Evolutionary conservation across 176 grass and related monocot genomes (phyloP), one percentile per base, ranked within the genome.

Genomic region (Raddia distichophylla): DNA sequence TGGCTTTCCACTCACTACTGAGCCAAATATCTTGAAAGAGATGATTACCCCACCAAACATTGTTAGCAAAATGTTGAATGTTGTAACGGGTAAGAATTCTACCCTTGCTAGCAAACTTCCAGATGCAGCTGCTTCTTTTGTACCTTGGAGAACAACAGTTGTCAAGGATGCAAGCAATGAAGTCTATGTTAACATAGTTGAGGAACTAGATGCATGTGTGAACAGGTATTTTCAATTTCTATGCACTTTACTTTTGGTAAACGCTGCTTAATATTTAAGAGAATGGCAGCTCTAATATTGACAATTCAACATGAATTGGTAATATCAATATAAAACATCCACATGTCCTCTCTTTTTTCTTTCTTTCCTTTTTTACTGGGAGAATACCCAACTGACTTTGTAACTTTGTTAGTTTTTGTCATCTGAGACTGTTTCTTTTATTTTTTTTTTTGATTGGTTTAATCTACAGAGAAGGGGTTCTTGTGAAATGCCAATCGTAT

Each of bases 1-100:
- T 33, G 92, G 95, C 43, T 93, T 93, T 87, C 95, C 95, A 15
- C 88, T 95, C 33, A 98, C 90, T n/a, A 98, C 95, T 18, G 95
- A 98, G 80, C 90, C 88, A 76, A 98, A 93, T n/a, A 83, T 95
- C 45, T 87, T 98, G 56, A 87, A 91, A 79, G 95, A 98, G 42
- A 90, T 98, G 88, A 82, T 98, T 69, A 52, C 82, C 0, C 86
- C 82, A n/a, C 92, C 95, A 76, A 93, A 88, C 75, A 79, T 98
- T 37, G 90, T 95, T 40, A 95, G 80, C 56, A 98, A 98, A 85
- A 87, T 98, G 90, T 51, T 98, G 51, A 89, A 87, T 77, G 87
- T 90, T 60, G 82, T 98, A 52, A 98, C 88, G 10, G 95, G 95
- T 56, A 95, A 95, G 76, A 89, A 76, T 75, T 90, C 92, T 20